Base-by-base conservation (phyloP, 371 early-diverging fungal species). In the Thermomucor indicae-seudaticae region DNA sequence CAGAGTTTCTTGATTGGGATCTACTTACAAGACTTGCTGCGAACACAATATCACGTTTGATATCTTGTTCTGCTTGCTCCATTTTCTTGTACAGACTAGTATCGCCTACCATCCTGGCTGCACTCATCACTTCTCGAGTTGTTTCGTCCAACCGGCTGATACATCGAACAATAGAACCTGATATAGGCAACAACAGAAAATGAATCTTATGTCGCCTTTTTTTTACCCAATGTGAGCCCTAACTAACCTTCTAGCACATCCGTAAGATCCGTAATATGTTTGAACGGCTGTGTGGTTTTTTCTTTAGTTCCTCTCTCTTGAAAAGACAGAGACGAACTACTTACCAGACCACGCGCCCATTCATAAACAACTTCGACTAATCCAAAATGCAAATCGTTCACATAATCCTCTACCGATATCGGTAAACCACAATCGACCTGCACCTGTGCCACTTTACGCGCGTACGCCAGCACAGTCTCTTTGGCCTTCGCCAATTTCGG, bases 1-100 rank as follows among this genome's bases (percentile, higher is more conserved):
- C n/a, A n/a, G n/a, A n/a, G n/a, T n/a, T n/a, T n/a, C n/a, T n/a
- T n/a, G n/a, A n/a, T n/a, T n/a, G n/a, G n/a, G n/a, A n/a, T n/a
- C n/a, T 29, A 43, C 78, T 66, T 79, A 84, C 84, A 67, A 99
- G 80, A 49, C 92, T 91, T 17, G 93, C 92, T 0, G 98, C 96
- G 91, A 98, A 99, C 17, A 98, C 97, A 73, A 99, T 99, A 68
- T 99, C 99, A 53, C 99, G 86, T 58, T 95, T 91, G 58, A 99
- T 97, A 25, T 86, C 76, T 57, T 83, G 85, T 40, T 90, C 84
- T 4, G 97, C 98, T 41, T 86, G 83, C 53, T 95, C 92, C 92
- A 99, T 97, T 74, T 97, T 95, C 40, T 86, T 85, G 62, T 89
- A 95, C 38, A 99, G 79, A 37, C 82, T 83, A 0, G 89, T 83